Base-by-base conservation (phyloP, 495 filamentous ascomycete species). In the Thermothielavioides terrestris region DNA sequence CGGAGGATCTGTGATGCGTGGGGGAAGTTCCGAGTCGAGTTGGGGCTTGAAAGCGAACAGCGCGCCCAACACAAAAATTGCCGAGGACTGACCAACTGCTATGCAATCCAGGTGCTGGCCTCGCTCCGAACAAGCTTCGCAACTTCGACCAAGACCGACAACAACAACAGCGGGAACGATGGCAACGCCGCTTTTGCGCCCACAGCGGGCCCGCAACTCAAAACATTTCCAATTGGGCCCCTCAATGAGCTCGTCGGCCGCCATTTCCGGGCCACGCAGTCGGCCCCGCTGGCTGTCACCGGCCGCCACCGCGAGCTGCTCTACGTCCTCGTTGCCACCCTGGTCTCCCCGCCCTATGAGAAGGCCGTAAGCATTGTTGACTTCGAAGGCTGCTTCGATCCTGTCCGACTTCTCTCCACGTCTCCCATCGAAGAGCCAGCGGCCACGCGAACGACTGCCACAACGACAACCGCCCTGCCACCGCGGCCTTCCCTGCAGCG, bases 311-410 rank as follows among this genome's bases (percentile, higher is more conserved):
- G 87, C 35, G 66, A 88, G 0, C 67, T 94, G 4, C 80, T 94
- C 52, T 82, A 86, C 59, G 57, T 85, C 6, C 66, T 83, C 4
- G 68, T 81, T 9, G 65, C 74, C 2, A 75, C 78, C 0, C 67
- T 86, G 11, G 68, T 92, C 8, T 76, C 83, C 2, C 34, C 66
- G 1, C 61, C 63, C 3, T 72, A 76, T 25, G 62, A 67, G 21
- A 76, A 78, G 15, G 74, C 85, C 2, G 74, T 90, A 2, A 73
- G 84, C 4, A 68, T 89, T 25, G 58, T 95, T 21, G 89, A 95
- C 55, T 71, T 81, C 0, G 82, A 87, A 36, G 72, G 74, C 34
- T 75, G 76, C 0, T 89, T 94, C 53, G 77, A 82, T 26, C 70
- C 80, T 10, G 61, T 74, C 12, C 74, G 81, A 10, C 71, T 92